Base-by-base conservation (phyloP, 257 asterid genomes). In the Misopates orontium region DNA sequence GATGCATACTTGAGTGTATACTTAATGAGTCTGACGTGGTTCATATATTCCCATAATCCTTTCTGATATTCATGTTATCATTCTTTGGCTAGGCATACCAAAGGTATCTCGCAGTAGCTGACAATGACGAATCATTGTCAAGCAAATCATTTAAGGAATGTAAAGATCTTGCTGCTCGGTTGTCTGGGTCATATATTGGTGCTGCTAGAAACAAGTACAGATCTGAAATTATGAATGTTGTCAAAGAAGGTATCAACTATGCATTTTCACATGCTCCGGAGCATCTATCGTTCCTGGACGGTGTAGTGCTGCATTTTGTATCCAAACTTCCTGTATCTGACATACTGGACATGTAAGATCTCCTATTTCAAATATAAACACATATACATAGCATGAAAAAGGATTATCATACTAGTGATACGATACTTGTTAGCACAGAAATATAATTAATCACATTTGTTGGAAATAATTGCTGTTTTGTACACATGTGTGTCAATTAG, bases 251-350 rank as follows among this genome's bases (percentile, higher is more conserved):
- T 25, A 72, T 94, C 70, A 80, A 74, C 39, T 88, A 80, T 82
- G 97, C 99, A 19, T 94, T 94, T 77, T 69, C 69, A 19, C 78
- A 85, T 82, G 88, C 95, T 67, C 99, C 99, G 47, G 86, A 77
- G 78, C 91, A 90, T 32, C 79, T 94, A 70, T 80, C 96, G 16
- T 94, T 90, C 88, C 81, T 94, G 78, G 95, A 88, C 70, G 83
- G 88, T 59, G 88, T 81, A 17, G 78, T 94, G 80, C 85, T 88
- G 73, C 92, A 79, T 75, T 94, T 94, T 72, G 85, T 85, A 60
- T 75, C 97, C 74, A 94, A 82, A 69, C 99, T 94, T 80, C 95
- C 95, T 53, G 75, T 78, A 20, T 63, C 90, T 12, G 99, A 90
- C 82, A 78, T 90, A 69, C 79, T 80, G 70, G 95, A 85, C 63